A percentile compares a stretch with the other conserved stretches of the same genome.
phyloP scores from a whole-genome alignment of 768 basidiomycete genomes.

The Chalciporus sphaerocephalus region DNA sequence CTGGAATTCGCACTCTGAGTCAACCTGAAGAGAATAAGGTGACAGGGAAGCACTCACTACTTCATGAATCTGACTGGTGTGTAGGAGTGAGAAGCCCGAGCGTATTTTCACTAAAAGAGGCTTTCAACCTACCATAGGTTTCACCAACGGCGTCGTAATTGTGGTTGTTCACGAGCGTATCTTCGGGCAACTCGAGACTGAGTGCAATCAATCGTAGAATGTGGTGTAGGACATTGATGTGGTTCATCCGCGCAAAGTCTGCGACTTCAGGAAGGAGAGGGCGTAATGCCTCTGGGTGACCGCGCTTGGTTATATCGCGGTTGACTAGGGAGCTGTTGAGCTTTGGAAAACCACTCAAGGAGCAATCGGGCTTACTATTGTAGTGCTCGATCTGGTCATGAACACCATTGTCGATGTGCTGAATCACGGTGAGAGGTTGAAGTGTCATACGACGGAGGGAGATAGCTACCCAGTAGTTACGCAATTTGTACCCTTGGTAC shows the following conservation, averaged over 20 bases:
- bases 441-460: not conserved
- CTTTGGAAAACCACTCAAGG: not conserved
- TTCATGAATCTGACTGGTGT: constrained; percentile 60
- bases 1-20: constrained; percentile 22
- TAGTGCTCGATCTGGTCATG: constrained; percentile 63
- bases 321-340: constrained; percentile 38
- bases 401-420: constrained; percentile 63
- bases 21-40: not conserved
- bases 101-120: not conserved
- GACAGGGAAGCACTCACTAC: constrained; percentile 40
- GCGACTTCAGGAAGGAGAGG: constrained; percentile 52
- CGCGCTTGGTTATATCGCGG: constrained; percentile 41
- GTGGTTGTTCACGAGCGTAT: constrained; percentile 47
- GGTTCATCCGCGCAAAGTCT: constrained; percentile 47
- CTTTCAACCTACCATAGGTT: constrained; percentile 36
- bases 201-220: constrained; percentile 46
- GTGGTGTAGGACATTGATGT: constrained; percentile 48
- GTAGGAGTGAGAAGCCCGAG: not conserved
- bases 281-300: constrained; percentile 47
- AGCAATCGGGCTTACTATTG: constrained; percentile 41
- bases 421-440: not conserved
- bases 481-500: constrained; percentile 51
- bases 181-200: constrained; percentile 53
- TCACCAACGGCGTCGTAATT: constrained; percentile 39
- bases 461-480: constrained; percentile 42